Evolutionary conservation across 2,329 filamentous ascomycete species (phyloP).

Genomic region (Cladosporium sp.): DNA sequence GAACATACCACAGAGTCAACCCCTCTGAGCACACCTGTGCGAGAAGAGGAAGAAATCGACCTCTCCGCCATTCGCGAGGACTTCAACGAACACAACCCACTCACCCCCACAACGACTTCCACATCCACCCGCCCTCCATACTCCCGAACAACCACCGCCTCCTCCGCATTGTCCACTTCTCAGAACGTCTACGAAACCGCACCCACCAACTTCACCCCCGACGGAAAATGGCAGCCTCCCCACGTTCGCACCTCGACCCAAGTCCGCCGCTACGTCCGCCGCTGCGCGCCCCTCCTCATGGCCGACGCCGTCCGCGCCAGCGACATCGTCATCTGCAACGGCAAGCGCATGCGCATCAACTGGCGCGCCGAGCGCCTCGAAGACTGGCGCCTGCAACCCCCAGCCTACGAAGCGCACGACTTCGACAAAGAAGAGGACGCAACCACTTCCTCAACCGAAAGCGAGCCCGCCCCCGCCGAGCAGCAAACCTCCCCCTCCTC

Average conservation of each 20-base stretch:
- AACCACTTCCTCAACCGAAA: background rate
- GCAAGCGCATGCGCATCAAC: slow-evolving; percentile 40
- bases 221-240: slow-evolving; percentile 31
- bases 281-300: slow-evolving; percentile 42
- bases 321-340: slow-evolving; percentile 39
- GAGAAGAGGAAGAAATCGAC: slow-evolving; percentile 32
- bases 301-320: slow-evolving; percentile 39
- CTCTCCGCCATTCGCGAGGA: slow-evolving; percentile 30
- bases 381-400: slow-evolving; percentile 38
- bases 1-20: background rate
- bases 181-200: slow-evolving; percentile 31
- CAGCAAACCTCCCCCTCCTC: background rate
- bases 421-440: slow-evolving; percentile 2
- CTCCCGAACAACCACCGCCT: slow-evolving; percentile 21
- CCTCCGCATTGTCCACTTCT: slow-evolving; percentile 19
- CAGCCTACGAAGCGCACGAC: slow-evolving; percentile 31
- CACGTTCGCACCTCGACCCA: slow-evolving; percentile 32
- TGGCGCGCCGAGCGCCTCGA: slow-evolving; percentile 37
- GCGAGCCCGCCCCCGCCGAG: background rate
- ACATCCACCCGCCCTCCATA: slow-evolving; percentile 17
- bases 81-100: slow-evolving; percentile 1
- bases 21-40: slow-evolving; percentile 15
- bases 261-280: slow-evolving; percentile 39
- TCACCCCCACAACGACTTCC: slow-evolving; percentile 5
- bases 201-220: slow-evolving; percentile 25